Evolutionary conservation across 305 asterid genomes (phyloP).

Genomic region (Stenogyne calaminthoides): DNA sequence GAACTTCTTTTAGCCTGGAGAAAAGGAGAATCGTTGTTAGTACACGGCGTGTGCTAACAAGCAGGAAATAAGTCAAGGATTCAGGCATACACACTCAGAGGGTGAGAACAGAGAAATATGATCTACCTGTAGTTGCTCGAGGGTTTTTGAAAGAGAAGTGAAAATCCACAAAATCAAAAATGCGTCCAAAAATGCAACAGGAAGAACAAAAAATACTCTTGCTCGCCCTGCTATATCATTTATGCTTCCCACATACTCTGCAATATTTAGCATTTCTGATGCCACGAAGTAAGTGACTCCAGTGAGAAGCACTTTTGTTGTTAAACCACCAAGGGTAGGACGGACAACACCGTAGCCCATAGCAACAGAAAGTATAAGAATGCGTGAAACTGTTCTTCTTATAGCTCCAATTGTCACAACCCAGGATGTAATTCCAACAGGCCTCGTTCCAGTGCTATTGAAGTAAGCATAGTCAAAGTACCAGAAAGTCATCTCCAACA

Average conservation of each 20-base stretch:
- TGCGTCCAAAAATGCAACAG: slow-evolving; percentile 90
- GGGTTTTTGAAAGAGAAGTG: slow-evolving; percentile 91
- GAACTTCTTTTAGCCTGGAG: slow-evolving; percentile 92
- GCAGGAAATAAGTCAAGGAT: slow-evolving; percentile 15
- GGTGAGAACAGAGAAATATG: neutral
- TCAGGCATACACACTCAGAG: slow-evolving; percentile 8
- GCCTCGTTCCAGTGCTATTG: slow-evolving; percentile 83
- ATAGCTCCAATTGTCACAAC: slow-evolving; percentile 89
- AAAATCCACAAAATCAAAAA: slow-evolving; percentile 94
- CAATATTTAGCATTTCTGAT: slow-evolving; percentile 73
- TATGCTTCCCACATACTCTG: slow-evolving; percentile 91
- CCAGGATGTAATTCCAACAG: slow-evolving; percentile 87
- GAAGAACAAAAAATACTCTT: slow-evolving; percentile 80
- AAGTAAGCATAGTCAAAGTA: slow-evolving; percentile 88
- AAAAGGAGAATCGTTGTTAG: slow-evolving; percentile 24
- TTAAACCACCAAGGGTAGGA: slow-evolving; percentile 96
- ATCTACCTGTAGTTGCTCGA: slow-evolving; percentile 92
- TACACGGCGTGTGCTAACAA: slow-evolving; percentile 15
- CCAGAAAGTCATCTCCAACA: slow-evolving; percentile 93
- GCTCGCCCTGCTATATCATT: slow-evolving; percentile 93
- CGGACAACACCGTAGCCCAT: slow-evolving; percentile 99
- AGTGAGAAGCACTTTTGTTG: slow-evolving; percentile 83
- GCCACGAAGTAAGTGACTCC: slow-evolving; percentile 86
- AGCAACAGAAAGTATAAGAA: slow-evolving; percentile 88
- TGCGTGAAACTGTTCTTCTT: slow-evolving; percentile 76